Conservation (phyloP, 2,329 filamentous ascomycete genomes). For the Fusarium succisae region DNA sequence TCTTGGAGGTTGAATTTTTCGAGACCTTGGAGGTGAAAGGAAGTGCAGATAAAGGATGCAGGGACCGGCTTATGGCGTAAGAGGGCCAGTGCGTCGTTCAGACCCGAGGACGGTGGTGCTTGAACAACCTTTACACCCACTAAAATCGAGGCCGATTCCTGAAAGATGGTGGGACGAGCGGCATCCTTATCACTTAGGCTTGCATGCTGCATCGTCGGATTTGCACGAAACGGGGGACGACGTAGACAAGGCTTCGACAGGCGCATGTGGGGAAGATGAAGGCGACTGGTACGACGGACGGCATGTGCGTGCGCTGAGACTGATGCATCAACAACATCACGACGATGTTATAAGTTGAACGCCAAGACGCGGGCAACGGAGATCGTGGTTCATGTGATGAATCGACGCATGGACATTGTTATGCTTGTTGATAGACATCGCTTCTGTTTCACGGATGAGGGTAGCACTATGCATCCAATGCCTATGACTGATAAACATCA, state of each 20-base stretch:
- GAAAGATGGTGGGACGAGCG: conserved; percentile 28
- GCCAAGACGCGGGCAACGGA: conserved; percentile 11
- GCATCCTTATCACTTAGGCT: conserved; percentile 4
- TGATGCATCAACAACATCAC: conserved; percentile 18
- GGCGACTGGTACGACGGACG: background rate
- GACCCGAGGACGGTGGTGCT: conserved; percentile 8
- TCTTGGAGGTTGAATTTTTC: conserved; percentile 40
- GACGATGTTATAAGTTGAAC: conserved; percentile 24
- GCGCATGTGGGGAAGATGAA: conserved; percentile 34
- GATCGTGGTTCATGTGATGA: conserved; percentile 22
- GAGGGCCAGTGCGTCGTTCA: conserved; percentile 29
- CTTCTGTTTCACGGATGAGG: background rate
- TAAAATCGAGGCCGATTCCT: conserved; percentile 13
- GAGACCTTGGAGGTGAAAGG: conserved; percentile 21
- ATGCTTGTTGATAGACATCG: background rate
- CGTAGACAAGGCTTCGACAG: conserved; percentile 23
- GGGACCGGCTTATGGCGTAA: conserved; percentile 35
- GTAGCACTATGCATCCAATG: background rate
- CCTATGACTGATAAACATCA: background rate
- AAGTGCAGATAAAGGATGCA: conserved; percentile 43
- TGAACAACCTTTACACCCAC: conserved; percentile 26
- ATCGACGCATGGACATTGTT: background rate
- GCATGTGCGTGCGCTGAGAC: conserved; percentile 7
- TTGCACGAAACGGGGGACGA: conserved; percentile 31
- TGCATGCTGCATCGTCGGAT: conserved; percentile 16